Base-by-base conservation (phyloP, 495 filamentous ascomycete species). In the Aspergillus bridgeri region DNA sequence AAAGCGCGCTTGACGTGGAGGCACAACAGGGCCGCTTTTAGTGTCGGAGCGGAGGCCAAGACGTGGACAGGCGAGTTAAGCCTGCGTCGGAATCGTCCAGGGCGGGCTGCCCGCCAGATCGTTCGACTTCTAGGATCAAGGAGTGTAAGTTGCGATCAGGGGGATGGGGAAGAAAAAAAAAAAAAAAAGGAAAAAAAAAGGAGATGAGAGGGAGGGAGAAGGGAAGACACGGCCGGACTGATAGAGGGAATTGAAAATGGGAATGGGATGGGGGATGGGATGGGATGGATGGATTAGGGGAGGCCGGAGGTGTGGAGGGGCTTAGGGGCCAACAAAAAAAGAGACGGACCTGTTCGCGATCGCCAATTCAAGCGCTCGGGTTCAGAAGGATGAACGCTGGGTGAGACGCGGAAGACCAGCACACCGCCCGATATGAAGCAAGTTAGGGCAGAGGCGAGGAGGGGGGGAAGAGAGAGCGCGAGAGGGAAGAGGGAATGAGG, bases 1-100 rank as follows among this genome's bases (percentile, higher is more conserved):
- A 58, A 56, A 61, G 67, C 72, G 75, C 72, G 72, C 66, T 69
- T 65, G 65, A 68, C 65, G 62, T 68, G 61, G 61, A 59, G 66
- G 61, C 69, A 69, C 68, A 67, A 66, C 63, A 68, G 62, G 57
- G 62, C 67, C 67, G 74, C 65, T 76, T 73, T 74, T 72, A 73
- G 73, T 69, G 73, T 68, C 67, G 69, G 72, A 64, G 69, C 61
- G 69, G 67, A 73, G 67, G 69, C 72, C 69, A 73, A 71, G 69
- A 73, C 66, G 63, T 66, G 67, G 68, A 68, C 67, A 60, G 59
- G 47, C 42, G 53, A 64, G 57, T 53, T n/a, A 53, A 59, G 62
- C 62, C 62, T 60, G 60, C 55, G 62, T 67, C 62, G 59, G 62
- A 52, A 61, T 59, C 57, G 58, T 67, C 63, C 59, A 61, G 56